Conservation (phyloP, 1,284 basidiomycete species). For the Ustilago shanxiensis region DNA sequence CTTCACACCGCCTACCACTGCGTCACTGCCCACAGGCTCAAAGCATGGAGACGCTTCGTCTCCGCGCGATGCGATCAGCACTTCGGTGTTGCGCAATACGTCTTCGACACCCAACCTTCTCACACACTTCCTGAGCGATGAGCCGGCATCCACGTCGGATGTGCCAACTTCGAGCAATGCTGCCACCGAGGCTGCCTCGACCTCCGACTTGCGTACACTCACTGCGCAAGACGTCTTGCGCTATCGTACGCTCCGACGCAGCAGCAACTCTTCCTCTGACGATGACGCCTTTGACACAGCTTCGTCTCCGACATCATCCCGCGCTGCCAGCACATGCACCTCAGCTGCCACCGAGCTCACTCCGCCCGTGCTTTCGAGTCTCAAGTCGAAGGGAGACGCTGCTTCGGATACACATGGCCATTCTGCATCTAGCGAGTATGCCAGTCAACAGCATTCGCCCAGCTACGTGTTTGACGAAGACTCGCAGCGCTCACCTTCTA, state of each 20-base stretch:
- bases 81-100: conserved; percentile 53
- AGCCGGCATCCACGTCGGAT: conserved; percentile 10
- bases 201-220: conserved; percentile 28
- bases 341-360: conserved; percentile 50
- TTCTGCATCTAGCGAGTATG: conserved; percentile 1
- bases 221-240: conserved; percentile 39
- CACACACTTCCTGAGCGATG: conserved; percentile 32
- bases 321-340: conserved; percentile 47
- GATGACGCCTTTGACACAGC: conserved; percentile 46
- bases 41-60: conserved; percentile 20
- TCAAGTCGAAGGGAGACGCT: conserved; percentile 15
- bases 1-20: conserved; percentile 45
- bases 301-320: conserved; percentile 45
- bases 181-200: conserved; percentile 4
- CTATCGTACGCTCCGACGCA: conserved; percentile 42
- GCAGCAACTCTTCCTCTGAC: conserved; percentile 45
- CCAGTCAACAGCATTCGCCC: conserved; percentile 25
- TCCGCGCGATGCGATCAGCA: conserved; percentile 34
- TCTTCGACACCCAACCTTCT: conserved; percentile 63
- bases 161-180: not conserved
- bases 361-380: conserved; percentile 28
- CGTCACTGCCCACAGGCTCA: conserved; percentile 13
- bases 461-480: conserved; percentile 22
- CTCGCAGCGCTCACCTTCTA: conserved; percentile 19
- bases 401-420: not conserved